Evolutionary conservation across 306 rosid species (phyloP), one percentile per base, ranked within the genome.

Genomic region (Cicer cuneatum): DNA sequence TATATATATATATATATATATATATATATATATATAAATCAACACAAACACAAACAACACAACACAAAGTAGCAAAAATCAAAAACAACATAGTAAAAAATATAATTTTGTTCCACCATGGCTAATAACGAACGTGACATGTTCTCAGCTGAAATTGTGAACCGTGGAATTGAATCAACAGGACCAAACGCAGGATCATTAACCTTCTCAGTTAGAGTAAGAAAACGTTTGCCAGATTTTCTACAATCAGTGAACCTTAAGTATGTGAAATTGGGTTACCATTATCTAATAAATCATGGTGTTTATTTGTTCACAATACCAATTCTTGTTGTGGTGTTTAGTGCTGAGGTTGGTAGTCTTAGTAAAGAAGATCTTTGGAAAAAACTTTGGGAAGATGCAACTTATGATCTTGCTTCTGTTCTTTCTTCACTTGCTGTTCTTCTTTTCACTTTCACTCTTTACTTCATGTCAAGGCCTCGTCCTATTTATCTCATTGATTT

Each of bases 121-220:
- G 93, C 87, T 1, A 87, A 40, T 7, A 86, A 69, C 11, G 99
- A 95, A 66, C 63, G 90, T 49, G 97, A 90, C 51, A 84, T 90
- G 8, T 73, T 95, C 24, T 90, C 97, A 12, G 91, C 99, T 0
- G 97, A 95, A 86, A 95, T 95, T 24, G 97, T 92, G 33, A 95
- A 92, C 84, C 87, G 96, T 0, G 99, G 99, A 11, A 83, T 95
- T 6, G 97, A 95, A 62, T 81, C 95, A 0, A 67, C 90, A 0
- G 99, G 99, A 1, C 99, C 99, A 1, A 95, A 95, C 62, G 99
- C 98, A 0, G 99, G 99, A 4, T 95, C 99, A 7, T 65, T 73
- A 60, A 90, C 96, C 0, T 95, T 95, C 83, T 95, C 99, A 0
- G 98, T 95, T 1, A 79, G 97, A 45, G 99, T 95, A 11, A 84